These are phyloP conservation scores for Spatholobus suberectus DNA, from an alignment of 306 rosid genomes.

Conservation along the genomic window DNA sequence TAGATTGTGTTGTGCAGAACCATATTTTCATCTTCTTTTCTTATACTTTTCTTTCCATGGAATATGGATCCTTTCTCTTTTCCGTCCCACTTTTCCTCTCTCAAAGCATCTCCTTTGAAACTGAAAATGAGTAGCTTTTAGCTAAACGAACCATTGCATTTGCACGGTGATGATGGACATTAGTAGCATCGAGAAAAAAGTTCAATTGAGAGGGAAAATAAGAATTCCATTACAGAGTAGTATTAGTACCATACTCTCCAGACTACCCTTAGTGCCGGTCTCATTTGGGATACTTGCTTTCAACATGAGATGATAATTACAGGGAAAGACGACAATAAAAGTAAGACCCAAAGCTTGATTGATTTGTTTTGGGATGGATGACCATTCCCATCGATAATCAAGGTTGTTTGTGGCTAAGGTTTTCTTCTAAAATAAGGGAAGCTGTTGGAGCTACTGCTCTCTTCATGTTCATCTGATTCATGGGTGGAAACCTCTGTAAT, in stretches of 20 bases:
- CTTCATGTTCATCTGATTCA: conserved; percentile 74
- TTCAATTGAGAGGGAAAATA: background rate
- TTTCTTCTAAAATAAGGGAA: conserved; percentile 56
- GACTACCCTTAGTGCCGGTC: conserved; percentile 52
- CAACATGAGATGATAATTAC: conserved; percentile 24
- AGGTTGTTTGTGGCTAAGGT: conserved; percentile 31
- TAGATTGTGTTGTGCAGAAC: background rate
- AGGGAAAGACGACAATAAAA: conserved; percentile 23
- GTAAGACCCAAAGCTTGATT: conserved; percentile 26
- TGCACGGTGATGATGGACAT: background rate
- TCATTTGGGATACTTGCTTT: conserved; percentile 36
- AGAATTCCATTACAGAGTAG: conserved; percentile 43
- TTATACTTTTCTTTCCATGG: conserved; percentile 29
- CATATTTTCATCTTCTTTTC: conserved; percentile 6
- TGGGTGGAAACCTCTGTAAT: conserved; percentile 56
- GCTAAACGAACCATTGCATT: background rate
- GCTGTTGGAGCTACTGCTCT: conserved; percentile 75
- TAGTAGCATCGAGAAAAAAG: background rate
- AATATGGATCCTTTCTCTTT: background rate
- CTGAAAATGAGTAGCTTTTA: no score
- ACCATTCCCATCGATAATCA: no score
- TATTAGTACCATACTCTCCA: conserved; percentile 25
- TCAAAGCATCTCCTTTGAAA: conserved; percentile 10
- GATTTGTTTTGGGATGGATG: background rate
- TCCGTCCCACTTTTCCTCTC: background rate